phyloP scores from a whole-genome alignment of 108 stramenopile species.

The Nitzschia sp. region DNA sequence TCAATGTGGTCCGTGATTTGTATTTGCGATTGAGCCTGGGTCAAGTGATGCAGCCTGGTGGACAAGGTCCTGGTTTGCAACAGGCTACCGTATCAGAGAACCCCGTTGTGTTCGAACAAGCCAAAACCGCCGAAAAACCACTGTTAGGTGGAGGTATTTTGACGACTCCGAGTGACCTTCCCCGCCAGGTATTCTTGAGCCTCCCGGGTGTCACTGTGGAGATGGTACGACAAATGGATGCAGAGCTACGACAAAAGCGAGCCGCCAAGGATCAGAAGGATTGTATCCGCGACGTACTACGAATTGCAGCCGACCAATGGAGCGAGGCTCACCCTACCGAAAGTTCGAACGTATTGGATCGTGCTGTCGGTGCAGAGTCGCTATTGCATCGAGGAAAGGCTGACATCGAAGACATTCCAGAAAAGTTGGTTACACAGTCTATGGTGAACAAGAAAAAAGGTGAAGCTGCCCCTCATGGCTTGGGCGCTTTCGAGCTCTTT shows the following conservation, averaged over 20 bases:
- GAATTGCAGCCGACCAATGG: conserved; percentile 73
- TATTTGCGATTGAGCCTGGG: conserved; percentile 83
- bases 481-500: conserved; percentile 24
- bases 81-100: conserved; percentile 27
- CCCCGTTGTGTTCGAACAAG: conserved; percentile 64
- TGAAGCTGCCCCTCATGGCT: conserved; percentile 2
- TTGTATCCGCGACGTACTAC: conserved; percentile 67
- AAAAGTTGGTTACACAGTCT: conserved; percentile 71
- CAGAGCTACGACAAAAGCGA: conserved; percentile 58
- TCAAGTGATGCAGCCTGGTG: conserved; percentile 76
- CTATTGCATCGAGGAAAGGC: conserved; percentile 53
- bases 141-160: conserved; percentile 84
- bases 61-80: conserved; percentile 83
- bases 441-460: conserved; percentile 47
- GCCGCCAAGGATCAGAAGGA: conserved; percentile 89
- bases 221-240: conserved; percentile 59
- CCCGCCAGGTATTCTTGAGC: conserved; percentile 60
- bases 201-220: conserved; percentile 64
- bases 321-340: conserved; percentile 40
- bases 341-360: conserved; percentile 50
- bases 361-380: conserved; percentile 68
- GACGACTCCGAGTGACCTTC: conserved; percentile 63
- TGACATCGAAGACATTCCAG: conserved; percentile 62
- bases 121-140: conserved; percentile 73
- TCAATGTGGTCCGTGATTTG: conserved; percentile 84